These are phyloP conservation scores for Aspergillus japonicus DNA, from an alignment of 2,329 filamentous ascomycete genomes.

Conservation along the genomic window DNA sequence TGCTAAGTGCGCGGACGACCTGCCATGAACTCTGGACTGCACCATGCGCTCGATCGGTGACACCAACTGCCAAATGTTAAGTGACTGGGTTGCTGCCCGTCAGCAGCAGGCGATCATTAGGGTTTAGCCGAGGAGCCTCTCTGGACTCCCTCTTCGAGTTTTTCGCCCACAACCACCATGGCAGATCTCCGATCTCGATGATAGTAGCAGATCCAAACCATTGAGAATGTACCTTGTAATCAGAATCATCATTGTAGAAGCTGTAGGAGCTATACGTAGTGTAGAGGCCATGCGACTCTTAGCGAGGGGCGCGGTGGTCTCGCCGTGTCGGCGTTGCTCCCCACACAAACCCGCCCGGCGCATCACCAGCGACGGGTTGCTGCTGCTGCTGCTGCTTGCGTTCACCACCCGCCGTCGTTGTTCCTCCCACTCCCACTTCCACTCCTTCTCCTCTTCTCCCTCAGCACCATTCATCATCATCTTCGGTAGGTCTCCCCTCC, in stretches of 20 bases:
- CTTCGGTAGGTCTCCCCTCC: background rate
- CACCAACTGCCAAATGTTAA: no score
- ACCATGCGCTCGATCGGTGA: no score
- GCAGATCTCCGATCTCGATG: background rate
- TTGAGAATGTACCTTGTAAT: slow-evolving; percentile 2
- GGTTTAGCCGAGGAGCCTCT: slow-evolving; percentile 42
- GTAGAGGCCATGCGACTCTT: slow-evolving; percentile 6
- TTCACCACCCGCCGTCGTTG: background rate
- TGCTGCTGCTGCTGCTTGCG: background rate
- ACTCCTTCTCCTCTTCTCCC: slow-evolving; percentile 3
- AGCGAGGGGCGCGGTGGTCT: slow-evolving; percentile 9
- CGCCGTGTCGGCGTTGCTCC: slow-evolving; percentile 13
- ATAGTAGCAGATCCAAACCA: background rate
- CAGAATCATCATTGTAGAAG: background rate
- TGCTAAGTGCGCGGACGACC: no score
- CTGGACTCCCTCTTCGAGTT: slow-evolving; percentile 16
- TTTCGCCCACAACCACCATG: slow-evolving; percentile 14
- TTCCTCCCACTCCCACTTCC: slow-evolving; percentile 9
- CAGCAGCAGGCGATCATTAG: slow-evolving; percentile 25
- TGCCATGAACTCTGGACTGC: no score
- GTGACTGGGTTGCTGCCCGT: background rate
- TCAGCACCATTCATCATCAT: slow-evolving; percentile 6
- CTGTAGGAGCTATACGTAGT: background rate
- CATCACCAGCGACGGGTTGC: slow-evolving; percentile 14
- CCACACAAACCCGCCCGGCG: slow-evolving; percentile 21